A percentile compares a stretch with the other conserved stretches of the same genome.
These are phyloP conservation scores for Colletotrichum viniferum DNA, from an alignment of 2,329 filamentous ascomycete species.

Conservation along the genomic window DNA sequence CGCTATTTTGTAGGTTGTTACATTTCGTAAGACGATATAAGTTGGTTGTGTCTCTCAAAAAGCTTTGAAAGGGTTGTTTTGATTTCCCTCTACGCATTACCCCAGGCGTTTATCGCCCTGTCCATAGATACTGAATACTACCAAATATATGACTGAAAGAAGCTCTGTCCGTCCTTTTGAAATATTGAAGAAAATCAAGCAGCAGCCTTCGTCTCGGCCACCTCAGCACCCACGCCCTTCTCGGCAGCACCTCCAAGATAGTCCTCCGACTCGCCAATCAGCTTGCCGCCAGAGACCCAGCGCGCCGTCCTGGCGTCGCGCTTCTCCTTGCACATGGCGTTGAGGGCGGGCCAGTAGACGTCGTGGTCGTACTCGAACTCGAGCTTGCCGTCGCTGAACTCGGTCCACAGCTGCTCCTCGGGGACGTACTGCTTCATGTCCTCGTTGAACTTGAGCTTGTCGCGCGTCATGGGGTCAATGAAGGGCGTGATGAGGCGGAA, in stretches of 20 bases:
- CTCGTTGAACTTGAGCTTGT: conserved; percentile 98
- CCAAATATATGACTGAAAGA: background rate
- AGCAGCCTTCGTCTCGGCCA: background rate
- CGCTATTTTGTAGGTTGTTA: background rate
- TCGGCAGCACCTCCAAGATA: conserved; percentile 72
- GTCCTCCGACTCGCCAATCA: conserved; percentile 84
- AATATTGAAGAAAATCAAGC: background rate
- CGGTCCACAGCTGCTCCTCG: conserved; percentile 79
- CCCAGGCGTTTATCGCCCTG: background rate
- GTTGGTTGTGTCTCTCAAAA: background rate
- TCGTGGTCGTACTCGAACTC: conserved; percentile 92
- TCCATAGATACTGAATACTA: background rate
- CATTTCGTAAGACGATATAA: fast-evolving
- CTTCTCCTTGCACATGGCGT: conserved; percentile 70
- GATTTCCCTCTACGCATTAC: background rate
- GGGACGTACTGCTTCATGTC: conserved; percentile 85
- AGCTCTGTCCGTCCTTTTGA: background rate
- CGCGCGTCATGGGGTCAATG: conserved; percentile 90
- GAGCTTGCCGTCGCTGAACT: conserved; percentile 75
- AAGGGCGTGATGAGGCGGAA: conserved; percentile 96
- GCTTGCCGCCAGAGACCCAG: conserved; percentile 81
- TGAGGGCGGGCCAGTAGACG: conserved; percentile 87
- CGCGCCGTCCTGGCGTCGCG: conserved; percentile 66
- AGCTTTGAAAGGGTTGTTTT: background rate
- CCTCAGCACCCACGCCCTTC: background rate